Evolutionary conservation across 2,329 filamentous ascomycete genomes (phyloP).

Genomic region (Pseudogymnoascus sp.): DNA sequence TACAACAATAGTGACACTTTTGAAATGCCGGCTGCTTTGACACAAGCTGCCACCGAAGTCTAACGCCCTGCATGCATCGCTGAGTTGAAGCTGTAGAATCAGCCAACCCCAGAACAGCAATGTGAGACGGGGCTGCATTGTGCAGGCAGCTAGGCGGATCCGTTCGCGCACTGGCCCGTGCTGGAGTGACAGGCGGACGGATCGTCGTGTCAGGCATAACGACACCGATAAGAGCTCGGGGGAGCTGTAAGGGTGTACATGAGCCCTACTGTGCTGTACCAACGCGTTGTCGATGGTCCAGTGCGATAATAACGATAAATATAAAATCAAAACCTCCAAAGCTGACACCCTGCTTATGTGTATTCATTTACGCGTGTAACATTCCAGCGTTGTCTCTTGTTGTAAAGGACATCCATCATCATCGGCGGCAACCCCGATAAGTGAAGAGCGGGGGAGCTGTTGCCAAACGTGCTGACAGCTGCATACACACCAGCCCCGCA

Average conservation of each 20-base stretch:
- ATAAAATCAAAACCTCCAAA: neutral
- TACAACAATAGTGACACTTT: neutral
- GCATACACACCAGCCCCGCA: neutral
- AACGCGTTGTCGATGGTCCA: neutral
- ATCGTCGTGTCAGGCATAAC: neutral
- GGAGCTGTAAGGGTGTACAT: slow-evolving; percentile 2
- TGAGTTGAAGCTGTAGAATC: neutral
- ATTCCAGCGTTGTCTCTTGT: neutral
- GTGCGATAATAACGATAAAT: neutral
- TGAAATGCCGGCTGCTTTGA: neutral
- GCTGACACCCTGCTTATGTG: neutral
- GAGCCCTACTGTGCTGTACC: neutral
- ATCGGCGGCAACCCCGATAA: neutral
- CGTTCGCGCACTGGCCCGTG: slow-evolving; percentile 3
- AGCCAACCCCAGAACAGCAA: neutral
- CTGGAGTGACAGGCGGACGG: neutral
- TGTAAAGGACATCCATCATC: neutral
- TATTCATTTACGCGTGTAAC: neutral
- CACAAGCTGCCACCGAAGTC: neutral
- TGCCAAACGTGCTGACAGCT: slow-evolving; percentile 5
- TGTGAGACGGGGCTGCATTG: slow-evolving; percentile 1
- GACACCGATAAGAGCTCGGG: slow-evolving; percentile 4
- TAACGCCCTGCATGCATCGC: neutral
- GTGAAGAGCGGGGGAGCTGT: neutral
- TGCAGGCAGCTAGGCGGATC: neutral